Base-by-base conservation (phyloP, 108 stramenopile genomes). In the Halocafeteria seosinensis region DNA sequence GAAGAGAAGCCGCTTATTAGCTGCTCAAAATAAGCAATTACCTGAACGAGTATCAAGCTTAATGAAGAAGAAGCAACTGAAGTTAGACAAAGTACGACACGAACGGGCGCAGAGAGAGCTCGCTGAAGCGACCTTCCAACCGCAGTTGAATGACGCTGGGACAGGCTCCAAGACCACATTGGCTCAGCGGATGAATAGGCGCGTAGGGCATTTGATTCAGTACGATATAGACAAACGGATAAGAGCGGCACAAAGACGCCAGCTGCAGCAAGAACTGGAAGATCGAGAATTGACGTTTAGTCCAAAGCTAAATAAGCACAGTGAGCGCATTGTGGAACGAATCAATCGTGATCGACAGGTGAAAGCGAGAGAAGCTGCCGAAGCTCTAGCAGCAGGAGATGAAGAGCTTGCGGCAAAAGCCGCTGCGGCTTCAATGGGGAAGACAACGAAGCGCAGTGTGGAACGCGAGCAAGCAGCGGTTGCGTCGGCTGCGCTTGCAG, bases 211-310 rank as follows among this genome's bases (percentile, higher is more conserved):
- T 35, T 35, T 59, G 21, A 6, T 59, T 11, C 57, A 30, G 57
- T 59, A 59, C 57, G 57, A 59, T 5, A 3, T 59, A 13, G 57
- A 59, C 17, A 8, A 25, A 13, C 57, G n/a, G 17, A 59, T 59
- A 17, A 33, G 57, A 12, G 17, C 6, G 27, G 5, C 21, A 17
- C 57, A 59, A 35, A 33, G 57, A 11, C 57, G 25, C 34, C 57
- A 59, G 57, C 34, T 59, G 34, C 5, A n/a, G 57, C 17, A 59
- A 35, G 57, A 59, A 35, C 34, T 59, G 5, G 57, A 59, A 35
- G 57, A 6, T 17, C 5, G 57, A 35, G 57, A 59, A 35, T 35
- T 59, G 21, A 59, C 57, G 4, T 59, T 59, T n/a, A 24, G 17
- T 13, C 57, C 57, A 17, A 8, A n/a, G 23, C 34, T 59, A 33